Evolutionary conservation across 2,329 filamentous ascomycete genomes (phyloP).

Genomic region (Fusarium pseudograminearum): DNA sequence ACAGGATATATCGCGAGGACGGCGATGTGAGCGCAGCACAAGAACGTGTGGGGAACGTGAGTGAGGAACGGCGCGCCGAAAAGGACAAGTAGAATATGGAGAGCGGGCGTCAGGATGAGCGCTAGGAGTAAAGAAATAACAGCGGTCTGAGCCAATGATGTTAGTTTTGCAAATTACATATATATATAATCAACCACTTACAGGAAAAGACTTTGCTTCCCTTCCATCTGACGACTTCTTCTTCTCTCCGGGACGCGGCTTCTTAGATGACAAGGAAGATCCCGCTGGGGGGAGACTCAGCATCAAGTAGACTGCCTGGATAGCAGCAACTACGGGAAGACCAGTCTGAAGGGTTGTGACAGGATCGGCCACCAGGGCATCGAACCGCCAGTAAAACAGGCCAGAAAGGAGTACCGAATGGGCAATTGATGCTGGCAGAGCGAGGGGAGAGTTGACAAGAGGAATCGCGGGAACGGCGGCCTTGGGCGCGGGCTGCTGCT

Average conservation of each 20-base stretch:
- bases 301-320: constrained; percentile 74
- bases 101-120: constrained; percentile 73
- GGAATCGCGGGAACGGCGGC: constrained; percentile 54
- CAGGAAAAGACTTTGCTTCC: constrained; percentile 60
- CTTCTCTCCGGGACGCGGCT: constrained; percentile 65
- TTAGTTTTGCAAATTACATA: constrained; percentile 15
- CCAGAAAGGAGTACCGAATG: constrained; percentile 77
- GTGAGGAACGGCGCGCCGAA: constrained; percentile 93
- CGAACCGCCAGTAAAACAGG: constrained; percentile 73
- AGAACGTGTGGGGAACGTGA: constrained; percentile 80
- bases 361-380: constrained; percentile 76
- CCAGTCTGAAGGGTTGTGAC: constrained; percentile 70
- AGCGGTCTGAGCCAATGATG: constrained; percentile 53
- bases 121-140: constrained; percentile 69
- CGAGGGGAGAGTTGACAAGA: constrained; percentile 53
- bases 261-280: constrained; percentile 59
- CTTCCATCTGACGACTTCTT: constrained; percentile 62
- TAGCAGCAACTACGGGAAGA: constrained; percentile 70
- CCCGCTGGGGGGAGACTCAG: constrained; percentile 73
- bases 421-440: constrained; percentile 69
- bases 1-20: constrained; percentile 82
- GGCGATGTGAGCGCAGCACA: constrained; percentile 85
- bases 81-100: constrained; percentile 78
- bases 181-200: constrained; percentile 49
- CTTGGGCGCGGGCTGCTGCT: constrained; percentile 45